These are phyloP conservation scores for Agaricus blazei DNA, from an alignment of 768 basidiomycete species.

Conservation along the genomic window DNA sequence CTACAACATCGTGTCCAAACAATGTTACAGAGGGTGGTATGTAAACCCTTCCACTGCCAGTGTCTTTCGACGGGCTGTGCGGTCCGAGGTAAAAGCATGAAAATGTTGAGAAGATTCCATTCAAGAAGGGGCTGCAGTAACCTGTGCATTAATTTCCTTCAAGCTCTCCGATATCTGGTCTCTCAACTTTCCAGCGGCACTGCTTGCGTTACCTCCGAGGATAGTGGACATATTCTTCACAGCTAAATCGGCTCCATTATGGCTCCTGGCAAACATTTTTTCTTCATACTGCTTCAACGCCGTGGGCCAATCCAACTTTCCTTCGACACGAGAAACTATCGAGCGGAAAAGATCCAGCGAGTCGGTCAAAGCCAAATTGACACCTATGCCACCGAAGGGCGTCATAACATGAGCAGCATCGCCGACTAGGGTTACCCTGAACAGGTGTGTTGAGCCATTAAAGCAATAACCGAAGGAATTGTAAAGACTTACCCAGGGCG, in stretches of 20 bases:
- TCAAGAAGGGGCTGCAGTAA: too few species aligned
- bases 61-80: too few species aligned
- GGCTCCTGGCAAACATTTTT: slow-evolving; percentile 1
- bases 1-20: too few species aligned
- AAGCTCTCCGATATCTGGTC: not conserved
- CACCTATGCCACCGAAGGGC: slow-evolving; percentile 20
- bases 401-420: slow-evolving; percentile 24
- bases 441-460: not conserved
- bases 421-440: slow-evolving; percentile 17
- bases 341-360: slow-evolving; percentile 15
- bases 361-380: slow-evolving; percentile 19
- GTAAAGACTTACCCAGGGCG: slow-evolving; percentile 3
- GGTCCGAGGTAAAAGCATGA: too few species aligned
- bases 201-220: not conserved
- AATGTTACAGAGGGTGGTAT: too few species aligned
- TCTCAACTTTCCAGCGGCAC: not conserved
- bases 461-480: not conserved
- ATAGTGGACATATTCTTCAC: not conserved
- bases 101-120: too few species aligned
- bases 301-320: not conserved
- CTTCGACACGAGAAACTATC: not conserved
- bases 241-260: not conserved
- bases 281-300: slow-evolving; percentile 1
- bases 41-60: too few species aligned
- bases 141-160: too few species aligned